Evolutionary conservation across 805 yeast species (phyloP).

Genomic region (Dipodascus geniculatus): DNA sequence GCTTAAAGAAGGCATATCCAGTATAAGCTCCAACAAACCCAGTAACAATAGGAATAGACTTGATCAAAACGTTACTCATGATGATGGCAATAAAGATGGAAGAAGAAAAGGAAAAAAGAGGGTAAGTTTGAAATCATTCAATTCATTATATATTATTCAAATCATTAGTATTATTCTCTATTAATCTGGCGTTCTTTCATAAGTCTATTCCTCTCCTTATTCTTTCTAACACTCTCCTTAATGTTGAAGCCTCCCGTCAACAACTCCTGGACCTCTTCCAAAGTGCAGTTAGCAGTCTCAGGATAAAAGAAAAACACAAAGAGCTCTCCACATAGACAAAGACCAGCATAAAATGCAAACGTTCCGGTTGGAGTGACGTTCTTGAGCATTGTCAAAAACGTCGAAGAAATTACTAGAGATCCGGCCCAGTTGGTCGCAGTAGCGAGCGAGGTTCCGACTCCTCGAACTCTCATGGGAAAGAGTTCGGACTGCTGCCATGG

Average conservation of each 20-base stretch:
- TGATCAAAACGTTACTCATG: background rate
- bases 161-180: background rate
- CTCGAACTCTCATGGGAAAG: constrained; percentile 88
- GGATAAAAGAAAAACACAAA: constrained; percentile 82
- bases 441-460: constrained; percentile 81
- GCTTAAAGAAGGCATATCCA: constrained; percentile 9
- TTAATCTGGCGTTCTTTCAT: background rate
- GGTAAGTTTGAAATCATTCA: background rate
- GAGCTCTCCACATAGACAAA: constrained; percentile 58
- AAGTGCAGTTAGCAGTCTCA: constrained; percentile 77
- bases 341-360: constrained; percentile 77
- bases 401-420: constrained; percentile 77
- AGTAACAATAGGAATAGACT: background rate
- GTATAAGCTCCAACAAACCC: background rate
- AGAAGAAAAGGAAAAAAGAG: no score
- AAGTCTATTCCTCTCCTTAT: constrained; percentile 27
- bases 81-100: background rate
- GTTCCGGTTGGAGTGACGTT: constrained; percentile 94
- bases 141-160: background rate
- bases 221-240: constrained; percentile 45
- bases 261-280: constrained; percentile 82
- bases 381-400: constrained; percentile 88
- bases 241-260: constrained; percentile 81
- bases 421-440: constrained; percentile 96
- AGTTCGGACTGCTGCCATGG: constrained; percentile 98